Conservation (phyloP, 108 stramenopile species). For the Nitzschia sp. region DNA sequence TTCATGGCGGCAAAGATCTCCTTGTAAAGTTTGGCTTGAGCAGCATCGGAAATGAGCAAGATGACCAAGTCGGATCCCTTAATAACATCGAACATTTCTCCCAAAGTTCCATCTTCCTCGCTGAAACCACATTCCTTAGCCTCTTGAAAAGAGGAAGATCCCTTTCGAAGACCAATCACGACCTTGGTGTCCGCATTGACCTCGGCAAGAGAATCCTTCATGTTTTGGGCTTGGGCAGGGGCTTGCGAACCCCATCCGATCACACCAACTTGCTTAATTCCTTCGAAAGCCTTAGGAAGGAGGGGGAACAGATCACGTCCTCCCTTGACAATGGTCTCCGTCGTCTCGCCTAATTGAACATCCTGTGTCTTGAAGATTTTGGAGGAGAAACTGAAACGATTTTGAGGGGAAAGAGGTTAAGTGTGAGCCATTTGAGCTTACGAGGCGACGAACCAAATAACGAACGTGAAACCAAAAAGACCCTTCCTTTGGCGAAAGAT, state of each 20-base stretch:
- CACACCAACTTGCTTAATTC: slow-evolving; percentile 94
- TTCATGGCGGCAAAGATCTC: slow-evolving; percentile 97
- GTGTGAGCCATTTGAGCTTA: background rate
- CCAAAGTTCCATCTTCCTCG: slow-evolving; percentile 91
- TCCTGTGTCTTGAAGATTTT: slow-evolving; percentile 86
- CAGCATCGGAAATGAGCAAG: slow-evolving; percentile 96
- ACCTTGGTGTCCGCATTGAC: slow-evolving; percentile 87
- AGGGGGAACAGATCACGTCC: slow-evolving; percentile 96
- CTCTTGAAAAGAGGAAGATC: slow-evolving; percentile 88
- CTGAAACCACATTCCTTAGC: slow-evolving; percentile 90
- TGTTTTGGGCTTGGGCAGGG: slow-evolving; percentile 97
- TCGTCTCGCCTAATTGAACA: slow-evolving; percentile 89
- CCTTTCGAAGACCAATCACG: slow-evolving; percentile 92
- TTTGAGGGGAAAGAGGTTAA: too few relatives aligned
- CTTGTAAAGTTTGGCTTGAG: slow-evolving; percentile 93
- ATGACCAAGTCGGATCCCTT: slow-evolving; percentile 93
- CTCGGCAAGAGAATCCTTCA: slow-evolving; percentile 86
- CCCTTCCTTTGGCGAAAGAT: background rate
- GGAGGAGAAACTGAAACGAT: slow-evolving; percentile 66
- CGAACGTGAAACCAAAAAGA: slow-evolving; percentile 1
- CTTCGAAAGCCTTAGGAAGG: slow-evolving; percentile 93
- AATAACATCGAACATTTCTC: slow-evolving; percentile 97
- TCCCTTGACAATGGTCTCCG: slow-evolving; percentile 95
- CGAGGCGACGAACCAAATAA: background rate
- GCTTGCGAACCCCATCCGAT: slow-evolving; percentile 99